Conservation (phyloP, 805 yeast species). For the Lipomyces mesembrius region DNA sequence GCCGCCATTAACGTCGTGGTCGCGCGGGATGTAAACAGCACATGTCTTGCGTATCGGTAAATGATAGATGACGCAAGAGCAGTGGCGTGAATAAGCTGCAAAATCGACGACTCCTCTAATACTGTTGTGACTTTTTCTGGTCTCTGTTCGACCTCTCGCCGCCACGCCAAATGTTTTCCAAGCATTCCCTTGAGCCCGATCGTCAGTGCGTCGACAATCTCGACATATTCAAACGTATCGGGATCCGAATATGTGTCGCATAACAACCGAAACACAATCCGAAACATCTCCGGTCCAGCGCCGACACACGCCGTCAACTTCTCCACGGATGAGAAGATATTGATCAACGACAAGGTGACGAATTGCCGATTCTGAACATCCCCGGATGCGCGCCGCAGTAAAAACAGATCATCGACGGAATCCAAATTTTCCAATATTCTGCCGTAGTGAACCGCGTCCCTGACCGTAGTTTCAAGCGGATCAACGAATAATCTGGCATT, state of each 20-base stretch:
- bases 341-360: slow-evolving; percentile 14
- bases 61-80: slow-evolving; percentile 5
- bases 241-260: slow-evolving; percentile 12
- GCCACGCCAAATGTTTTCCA: background rate
- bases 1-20: slow-evolving; percentile 15
- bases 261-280: slow-evolving; percentile 4
- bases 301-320: slow-evolving; percentile 5
- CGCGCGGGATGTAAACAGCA: background rate
- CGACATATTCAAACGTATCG: slow-evolving; percentile 14
- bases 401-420: slow-evolving; percentile 24
- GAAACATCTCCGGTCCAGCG: slow-evolving; percentile 12
- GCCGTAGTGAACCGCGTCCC: slow-evolving; percentile 10
- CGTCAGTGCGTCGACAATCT: slow-evolving; percentile 16
- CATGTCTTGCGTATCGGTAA: slow-evolving; percentile 8
- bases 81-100: slow-evolving; percentile 6
- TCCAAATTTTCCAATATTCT: slow-evolving; percentile 7
- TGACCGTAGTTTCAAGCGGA: background rate
- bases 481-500: background rate
- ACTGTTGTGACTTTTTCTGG: background rate
- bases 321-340: slow-evolving; percentile 15
- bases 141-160: background rate
- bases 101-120: background rate
- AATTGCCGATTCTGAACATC: slow-evolving; percentile 14
- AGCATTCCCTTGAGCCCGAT: slow-evolving; percentile 15
- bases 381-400: slow-evolving; percentile 14